phyloP scores from a whole-genome alignment of 768 basidiomycete genomes.

The Clitopilus passeckerianus region DNA sequence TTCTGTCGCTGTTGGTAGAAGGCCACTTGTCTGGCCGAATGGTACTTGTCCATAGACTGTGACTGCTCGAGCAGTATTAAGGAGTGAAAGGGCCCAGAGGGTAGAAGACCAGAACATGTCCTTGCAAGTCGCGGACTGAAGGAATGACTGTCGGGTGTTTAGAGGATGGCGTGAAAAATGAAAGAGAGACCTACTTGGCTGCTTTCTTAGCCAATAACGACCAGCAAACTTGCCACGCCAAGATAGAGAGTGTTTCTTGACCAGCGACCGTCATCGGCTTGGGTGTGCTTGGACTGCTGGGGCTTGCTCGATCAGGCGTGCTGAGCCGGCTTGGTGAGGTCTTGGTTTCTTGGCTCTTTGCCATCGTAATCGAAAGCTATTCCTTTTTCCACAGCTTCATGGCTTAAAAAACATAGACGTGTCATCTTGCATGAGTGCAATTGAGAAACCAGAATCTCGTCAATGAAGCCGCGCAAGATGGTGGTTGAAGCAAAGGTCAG shows the following conservation, averaged over 20 bases:
- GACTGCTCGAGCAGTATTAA: slow-evolving; percentile 11
- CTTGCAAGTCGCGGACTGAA: neutral
- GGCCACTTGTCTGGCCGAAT: slow-evolving; percentile 15
- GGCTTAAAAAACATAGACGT: too few species aligned
- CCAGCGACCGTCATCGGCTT: neutral
- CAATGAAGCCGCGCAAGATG: too few species aligned
- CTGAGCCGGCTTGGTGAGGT: neutral
- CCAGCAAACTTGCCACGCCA: neutral
- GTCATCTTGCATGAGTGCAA: too few species aligned
- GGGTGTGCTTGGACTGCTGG: neutral
- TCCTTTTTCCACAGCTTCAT: too few species aligned
- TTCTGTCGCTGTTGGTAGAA: neutral
- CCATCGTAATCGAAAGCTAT: too few species aligned
- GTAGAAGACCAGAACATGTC: neutral
- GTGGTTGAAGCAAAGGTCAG: too few species aligned
- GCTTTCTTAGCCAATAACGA: neutral
- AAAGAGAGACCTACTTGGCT: neutral
- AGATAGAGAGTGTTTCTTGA: neutral
- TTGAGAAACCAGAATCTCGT: too few species aligned
- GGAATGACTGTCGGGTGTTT: neutral
- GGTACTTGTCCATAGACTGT: slow-evolving; percentile 29
- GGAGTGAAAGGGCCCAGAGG: neutral
- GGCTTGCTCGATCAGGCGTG: neutral
- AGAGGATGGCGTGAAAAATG: neutral
- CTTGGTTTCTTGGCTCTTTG: neutral